Evolutionary conservation across 257 asterid genomes (phyloP).

Genomic region (Solanum dulcamara): DNA sequence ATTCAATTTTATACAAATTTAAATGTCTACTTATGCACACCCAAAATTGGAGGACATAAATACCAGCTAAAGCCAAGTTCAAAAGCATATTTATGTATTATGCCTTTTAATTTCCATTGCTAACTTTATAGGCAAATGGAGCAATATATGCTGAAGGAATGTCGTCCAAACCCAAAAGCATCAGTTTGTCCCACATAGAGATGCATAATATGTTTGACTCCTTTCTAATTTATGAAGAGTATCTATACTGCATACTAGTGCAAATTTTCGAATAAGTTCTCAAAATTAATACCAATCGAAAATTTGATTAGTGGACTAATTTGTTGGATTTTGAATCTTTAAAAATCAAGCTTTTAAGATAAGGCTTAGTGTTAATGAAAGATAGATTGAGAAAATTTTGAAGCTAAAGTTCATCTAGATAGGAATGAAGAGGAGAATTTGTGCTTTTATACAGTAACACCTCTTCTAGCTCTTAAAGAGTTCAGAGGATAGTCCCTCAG

Average conservation of each 20-base stretch:
- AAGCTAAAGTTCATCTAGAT: not conserved
- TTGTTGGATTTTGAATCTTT: not conserved
- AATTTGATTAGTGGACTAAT: not conserved
- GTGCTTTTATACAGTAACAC: too few relatives aligned
- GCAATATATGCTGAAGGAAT: not conserved
- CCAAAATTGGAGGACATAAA: too few relatives aligned
- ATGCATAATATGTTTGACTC: not conserved
- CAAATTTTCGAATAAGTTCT: not conserved
- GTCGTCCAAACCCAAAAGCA: too few relatives aligned
- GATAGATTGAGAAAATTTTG: not conserved
- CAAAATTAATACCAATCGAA: not conserved
- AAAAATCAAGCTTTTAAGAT: not conserved
- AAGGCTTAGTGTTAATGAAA: not conserved
- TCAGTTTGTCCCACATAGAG: too few relatives aligned
- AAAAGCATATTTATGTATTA: too few relatives aligned
- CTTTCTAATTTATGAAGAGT: not conserved
- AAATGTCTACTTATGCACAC: too few relatives aligned
- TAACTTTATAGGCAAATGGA: conserved; percentile 9
- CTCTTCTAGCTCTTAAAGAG: too few relatives aligned
- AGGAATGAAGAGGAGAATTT: too few relatives aligned
- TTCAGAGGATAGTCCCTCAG: too few relatives aligned
- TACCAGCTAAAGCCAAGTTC: too few relatives aligned
- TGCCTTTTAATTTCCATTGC: not conserved
- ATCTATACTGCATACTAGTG: not conserved
- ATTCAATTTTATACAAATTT: too few relatives aligned